A percentile compares a stretch with the other conserved stretches of the same genome.
Conservation (phyloP, 2,329 filamentous ascomycete species). For the Grosmannia clavigera region DNA sequence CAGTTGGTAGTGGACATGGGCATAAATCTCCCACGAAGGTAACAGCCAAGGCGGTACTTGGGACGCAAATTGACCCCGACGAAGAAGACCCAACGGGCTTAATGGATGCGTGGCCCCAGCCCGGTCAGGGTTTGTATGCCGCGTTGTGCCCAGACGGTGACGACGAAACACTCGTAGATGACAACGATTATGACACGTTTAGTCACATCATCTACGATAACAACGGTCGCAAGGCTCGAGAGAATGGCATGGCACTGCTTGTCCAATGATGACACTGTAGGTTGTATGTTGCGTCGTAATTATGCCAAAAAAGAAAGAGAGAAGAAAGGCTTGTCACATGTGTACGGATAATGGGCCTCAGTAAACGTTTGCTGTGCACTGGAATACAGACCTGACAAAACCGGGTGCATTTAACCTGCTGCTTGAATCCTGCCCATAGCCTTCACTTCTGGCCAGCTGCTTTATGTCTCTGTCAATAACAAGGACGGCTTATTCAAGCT, state of each 20-base stretch:
- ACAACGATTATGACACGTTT: slow-evolving; percentile 22
- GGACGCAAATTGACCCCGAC: slow-evolving; percentile 9
- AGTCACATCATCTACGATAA: slow-evolving; percentile 22
- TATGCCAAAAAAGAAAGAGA: too few species aligned
- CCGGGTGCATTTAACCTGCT: too few species aligned
- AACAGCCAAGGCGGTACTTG: background rate
- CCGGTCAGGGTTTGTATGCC: slow-evolving; percentile 13
- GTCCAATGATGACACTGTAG: background rate
- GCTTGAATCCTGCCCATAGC: too few species aligned
- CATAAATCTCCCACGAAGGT: background rate
- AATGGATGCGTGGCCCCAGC: slow-evolving; percentile 11
- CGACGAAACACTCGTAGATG: slow-evolving; percentile 17
- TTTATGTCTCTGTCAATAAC: too few species aligned
- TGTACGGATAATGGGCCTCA: too few species aligned
- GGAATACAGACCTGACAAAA: too few species aligned
- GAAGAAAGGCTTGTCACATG: too few species aligned
- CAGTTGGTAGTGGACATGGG: background rate
- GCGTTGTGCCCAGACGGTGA: slow-evolving; percentile 19
- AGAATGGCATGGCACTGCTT: background rate
- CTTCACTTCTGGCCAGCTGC: too few species aligned
- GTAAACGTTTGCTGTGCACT: too few species aligned
- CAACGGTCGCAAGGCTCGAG: background rate
- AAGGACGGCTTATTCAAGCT: too few species aligned
- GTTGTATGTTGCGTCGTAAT: too few species aligned
- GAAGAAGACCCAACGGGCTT: slow-evolving; percentile 13